Conservation (phyloP, 352 stramenopile species). For the Pythium apleroticum region DNA sequence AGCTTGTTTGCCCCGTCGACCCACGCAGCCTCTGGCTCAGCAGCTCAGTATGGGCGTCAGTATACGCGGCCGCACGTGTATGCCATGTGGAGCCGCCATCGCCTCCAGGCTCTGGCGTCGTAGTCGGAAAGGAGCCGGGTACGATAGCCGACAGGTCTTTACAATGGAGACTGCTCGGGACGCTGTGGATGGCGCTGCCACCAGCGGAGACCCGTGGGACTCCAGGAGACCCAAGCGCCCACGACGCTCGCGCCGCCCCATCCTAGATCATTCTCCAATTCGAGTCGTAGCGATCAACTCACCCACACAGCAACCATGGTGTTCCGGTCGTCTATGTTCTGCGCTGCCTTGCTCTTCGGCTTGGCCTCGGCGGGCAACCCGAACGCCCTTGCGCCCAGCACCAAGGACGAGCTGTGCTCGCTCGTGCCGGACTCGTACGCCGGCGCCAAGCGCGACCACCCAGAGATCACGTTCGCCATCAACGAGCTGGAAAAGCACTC, state of each 20-base stretch:
- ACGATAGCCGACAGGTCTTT: neutral
- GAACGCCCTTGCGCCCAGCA: slow-evolving; percentile 14
- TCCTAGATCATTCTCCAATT: slow-evolving; percentile 15
- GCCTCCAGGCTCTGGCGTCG: neutral
- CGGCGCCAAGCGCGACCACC: slow-evolving; percentile 43
- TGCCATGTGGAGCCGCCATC: neutral
- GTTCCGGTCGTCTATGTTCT: slow-evolving; percentile 9
- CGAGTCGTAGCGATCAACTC: slow-evolving; percentile 2
- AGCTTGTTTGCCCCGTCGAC: neutral
- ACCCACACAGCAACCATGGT: slow-evolving; percentile 10
- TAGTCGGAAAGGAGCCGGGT: neutral
- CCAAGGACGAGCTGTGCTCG: slow-evolving; percentile 47
- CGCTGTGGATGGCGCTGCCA: neutral
- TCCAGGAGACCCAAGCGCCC: too few species aligned
- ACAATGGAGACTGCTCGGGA: neutral
- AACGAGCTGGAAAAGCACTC: slow-evolving; percentile 48
- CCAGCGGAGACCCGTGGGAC: neutral
- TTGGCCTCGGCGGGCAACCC: neutral
- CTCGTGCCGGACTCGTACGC: slow-evolving; percentile 44
- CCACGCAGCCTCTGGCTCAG: neutral
- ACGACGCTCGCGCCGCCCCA: too few species aligned
- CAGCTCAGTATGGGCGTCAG: neutral
- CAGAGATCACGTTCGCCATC: slow-evolving; percentile 47
- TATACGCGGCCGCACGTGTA: neutral
- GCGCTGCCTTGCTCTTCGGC: neutral